Conservation (phyloP, 228 moss, liverwort and hornwort genomes). For the Sphagnum fallax region DNA sequence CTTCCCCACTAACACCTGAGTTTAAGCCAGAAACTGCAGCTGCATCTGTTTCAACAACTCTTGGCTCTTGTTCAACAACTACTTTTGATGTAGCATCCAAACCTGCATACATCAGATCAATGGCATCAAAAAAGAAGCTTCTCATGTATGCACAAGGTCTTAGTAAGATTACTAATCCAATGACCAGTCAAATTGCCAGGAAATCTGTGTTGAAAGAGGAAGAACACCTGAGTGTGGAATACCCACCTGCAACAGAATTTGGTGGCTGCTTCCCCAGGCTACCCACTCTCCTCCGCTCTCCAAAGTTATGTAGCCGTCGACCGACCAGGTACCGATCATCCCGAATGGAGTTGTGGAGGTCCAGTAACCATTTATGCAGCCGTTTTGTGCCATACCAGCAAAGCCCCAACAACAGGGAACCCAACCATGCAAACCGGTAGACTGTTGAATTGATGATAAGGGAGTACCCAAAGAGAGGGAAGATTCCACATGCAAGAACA, state of each 20-base stretch:
- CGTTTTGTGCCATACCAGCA: conserved; percentile 81
- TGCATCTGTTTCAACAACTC: conserved; percentile 14
- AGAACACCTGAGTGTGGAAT: neutral
- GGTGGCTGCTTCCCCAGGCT: conserved; percentile 21
- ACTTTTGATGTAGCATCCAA: conserved; percentile 30
- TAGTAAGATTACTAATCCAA: neutral
- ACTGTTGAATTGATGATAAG: conserved; percentile 72
- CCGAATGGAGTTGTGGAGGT: conserved; percentile 97
- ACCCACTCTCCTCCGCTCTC: conserved; percentile 62
- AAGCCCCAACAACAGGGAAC: conserved; percentile 72
- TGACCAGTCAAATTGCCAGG: neutral
- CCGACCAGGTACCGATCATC: conserved; percentile 98
- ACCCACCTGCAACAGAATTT: conserved; percentile 25
- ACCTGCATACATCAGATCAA: conserved; percentile 1
- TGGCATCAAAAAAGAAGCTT: conserved; percentile 12
- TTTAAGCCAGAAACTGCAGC: conserved; percentile 26
- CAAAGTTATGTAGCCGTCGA: conserved; percentile 90
- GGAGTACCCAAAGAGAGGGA: conserved; percentile 79
- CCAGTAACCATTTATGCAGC: conserved; percentile 76
- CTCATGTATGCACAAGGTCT: conserved; percentile 1
- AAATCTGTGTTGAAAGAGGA: neutral
- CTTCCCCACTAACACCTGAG: neutral
- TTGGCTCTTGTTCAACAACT: conserved; percentile 37
- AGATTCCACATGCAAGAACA: conserved; percentile 61
- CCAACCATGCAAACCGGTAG: conserved; percentile 91